Conservation (phyloP, 2,329 filamentous ascomycete species). For the Stachybotrys chartarum region DNA sequence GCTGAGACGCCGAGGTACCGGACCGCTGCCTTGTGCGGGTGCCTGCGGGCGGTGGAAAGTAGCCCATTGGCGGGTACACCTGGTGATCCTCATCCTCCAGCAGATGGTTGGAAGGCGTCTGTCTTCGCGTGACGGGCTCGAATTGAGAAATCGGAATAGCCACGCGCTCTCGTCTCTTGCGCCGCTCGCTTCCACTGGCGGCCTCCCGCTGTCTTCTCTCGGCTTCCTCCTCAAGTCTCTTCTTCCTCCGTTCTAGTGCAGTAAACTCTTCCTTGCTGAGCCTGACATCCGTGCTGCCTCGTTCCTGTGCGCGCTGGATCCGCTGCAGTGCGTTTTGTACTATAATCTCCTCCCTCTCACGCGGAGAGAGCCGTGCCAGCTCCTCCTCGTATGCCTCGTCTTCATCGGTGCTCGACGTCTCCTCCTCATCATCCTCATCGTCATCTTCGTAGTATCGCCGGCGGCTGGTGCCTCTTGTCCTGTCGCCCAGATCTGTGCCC, state of each 20-base stretch:
- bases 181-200: constrained; percentile 23
- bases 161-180: constrained; percentile 37
- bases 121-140: constrained; percentile 29
- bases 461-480: constrained; percentile 27
- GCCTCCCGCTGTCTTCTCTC: constrained; percentile 18
- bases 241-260: constrained; percentile 63
- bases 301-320: constrained; percentile 69
- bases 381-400: constrained; percentile 38
- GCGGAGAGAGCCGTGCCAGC: constrained; percentile 48
- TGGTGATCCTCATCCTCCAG: constrained; percentile 25
- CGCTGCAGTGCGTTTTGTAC: constrained; percentile 73
- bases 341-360: constrained; percentile 65
- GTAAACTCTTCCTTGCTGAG: constrained; percentile 74
- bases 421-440: constrained; percentile 22
- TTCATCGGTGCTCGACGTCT: constrained; percentile 20
- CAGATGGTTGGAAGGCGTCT: constrained; percentile 29
- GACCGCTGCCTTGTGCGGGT: constrained; percentile 34
- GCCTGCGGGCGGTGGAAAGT: constrained; percentile 40
- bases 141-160: constrained; percentile 48
- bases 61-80: constrained; percentile 40
- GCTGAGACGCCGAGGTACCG: constrained; percentile 31
- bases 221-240: constrained; percentile 47
- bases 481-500: constrained; percentile 47
- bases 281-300: constrained; percentile 72
- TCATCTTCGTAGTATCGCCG: constrained; percentile 26